Conservation (phyloP, 2,329 filamentous ascomycete genomes). For the Aspergillus sp. region DNA sequence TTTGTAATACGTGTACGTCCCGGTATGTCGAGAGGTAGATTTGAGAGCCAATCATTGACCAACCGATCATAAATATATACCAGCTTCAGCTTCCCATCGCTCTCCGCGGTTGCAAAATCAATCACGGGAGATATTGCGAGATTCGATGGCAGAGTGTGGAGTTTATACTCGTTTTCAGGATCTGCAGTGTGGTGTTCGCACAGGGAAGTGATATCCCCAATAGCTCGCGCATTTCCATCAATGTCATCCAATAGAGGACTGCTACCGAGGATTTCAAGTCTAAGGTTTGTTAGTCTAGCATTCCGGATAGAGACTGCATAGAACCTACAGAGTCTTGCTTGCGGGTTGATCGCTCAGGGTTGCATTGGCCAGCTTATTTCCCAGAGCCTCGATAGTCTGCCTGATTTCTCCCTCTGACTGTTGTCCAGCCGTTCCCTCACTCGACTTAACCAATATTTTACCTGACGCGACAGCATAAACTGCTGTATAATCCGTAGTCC, state of each 20-base stretch:
- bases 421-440: not conserved
- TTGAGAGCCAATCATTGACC: conserved; percentile 30
- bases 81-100: conserved; percentile 12
- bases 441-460: conserved; percentile 4
- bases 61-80: conserved; percentile 28
- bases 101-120: conserved; percentile 3
- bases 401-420: conserved; percentile 11
- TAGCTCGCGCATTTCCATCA: conserved; percentile 25
- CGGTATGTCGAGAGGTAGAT: conserved; percentile 25
- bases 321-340: conserved; percentile 25
- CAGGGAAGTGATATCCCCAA: conserved; percentile 19
- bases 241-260: conserved; percentile 27
- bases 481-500: conserved; percentile 22
- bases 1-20: conserved; percentile 31
- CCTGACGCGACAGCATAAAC: conserved; percentile 21
- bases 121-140: conserved; percentile 9
- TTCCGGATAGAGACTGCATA: not conserved
- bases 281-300: conserved; percentile 11
- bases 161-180: conserved; percentile 5
- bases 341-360: conserved; percentile 4
- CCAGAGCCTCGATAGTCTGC: conserved; percentile 16
- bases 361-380: conserved; percentile 4
- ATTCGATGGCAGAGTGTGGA: conserved; percentile 15
- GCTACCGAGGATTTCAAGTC: conserved; percentile 24
- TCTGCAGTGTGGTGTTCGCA: conserved; percentile 4